Evolutionary conservation across 2,329 filamentous ascomycete genomes (phyloP).

Genomic region (Colletotrichum ledebouriae): DNA sequence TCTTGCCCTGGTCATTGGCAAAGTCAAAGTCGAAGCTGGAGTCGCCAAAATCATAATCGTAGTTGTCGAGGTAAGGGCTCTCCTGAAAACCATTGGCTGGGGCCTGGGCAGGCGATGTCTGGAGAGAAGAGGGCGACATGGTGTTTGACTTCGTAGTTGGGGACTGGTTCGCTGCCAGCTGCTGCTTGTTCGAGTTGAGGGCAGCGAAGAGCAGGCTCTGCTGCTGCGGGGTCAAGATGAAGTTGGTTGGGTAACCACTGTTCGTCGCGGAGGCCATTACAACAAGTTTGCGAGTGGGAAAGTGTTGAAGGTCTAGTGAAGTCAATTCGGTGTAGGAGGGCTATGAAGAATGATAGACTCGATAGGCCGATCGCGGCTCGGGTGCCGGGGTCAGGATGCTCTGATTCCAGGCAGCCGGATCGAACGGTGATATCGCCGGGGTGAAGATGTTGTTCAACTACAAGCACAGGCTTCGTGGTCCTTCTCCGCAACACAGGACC

Average conservation of each 20-base stretch:
- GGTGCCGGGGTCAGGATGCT: slow-evolving; percentile 27
- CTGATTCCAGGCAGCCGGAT: slow-evolving; percentile 24
- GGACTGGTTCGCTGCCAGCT: slow-evolving; percentile 51
- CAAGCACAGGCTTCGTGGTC: background rate
- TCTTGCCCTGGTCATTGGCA: slow-evolving; percentile 63
- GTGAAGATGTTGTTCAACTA: slow-evolving; percentile 14
- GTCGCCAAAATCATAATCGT: slow-evolving; percentile 83
- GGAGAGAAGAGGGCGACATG: slow-evolving; percentile 63
- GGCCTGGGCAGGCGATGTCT: slow-evolving; percentile 61
- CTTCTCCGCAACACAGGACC: slow-evolving; percentile 19
- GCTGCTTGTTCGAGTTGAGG: slow-evolving; percentile 76
- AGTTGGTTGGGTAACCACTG: slow-evolving; percentile 63
- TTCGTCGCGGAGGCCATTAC: slow-evolving; percentile 66
- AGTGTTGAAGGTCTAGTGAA: slow-evolving; percentile 24
- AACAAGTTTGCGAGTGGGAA: slow-evolving; percentile 38
- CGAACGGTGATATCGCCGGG: slow-evolving; percentile 15
- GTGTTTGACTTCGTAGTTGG: slow-evolving; percentile 56
- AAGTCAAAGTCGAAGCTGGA: slow-evolving; percentile 82
- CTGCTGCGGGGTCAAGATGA: slow-evolving; percentile 81
- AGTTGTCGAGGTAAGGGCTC: slow-evolving; percentile 84
- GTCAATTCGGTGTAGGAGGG: slow-evolving; percentile 28
- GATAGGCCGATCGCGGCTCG: slow-evolving; percentile 42
- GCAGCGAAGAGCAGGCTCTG: slow-evolving; percentile 82
- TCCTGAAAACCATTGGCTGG: slow-evolving; percentile 73
- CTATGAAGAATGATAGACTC: slow-evolving; percentile 26